Percentiles rank a stretch among this genome's conserved stretches.
Conservation (phyloP, 2,329 filamentous ascomycete genomes). For the Monilinia fructigena region DNA sequence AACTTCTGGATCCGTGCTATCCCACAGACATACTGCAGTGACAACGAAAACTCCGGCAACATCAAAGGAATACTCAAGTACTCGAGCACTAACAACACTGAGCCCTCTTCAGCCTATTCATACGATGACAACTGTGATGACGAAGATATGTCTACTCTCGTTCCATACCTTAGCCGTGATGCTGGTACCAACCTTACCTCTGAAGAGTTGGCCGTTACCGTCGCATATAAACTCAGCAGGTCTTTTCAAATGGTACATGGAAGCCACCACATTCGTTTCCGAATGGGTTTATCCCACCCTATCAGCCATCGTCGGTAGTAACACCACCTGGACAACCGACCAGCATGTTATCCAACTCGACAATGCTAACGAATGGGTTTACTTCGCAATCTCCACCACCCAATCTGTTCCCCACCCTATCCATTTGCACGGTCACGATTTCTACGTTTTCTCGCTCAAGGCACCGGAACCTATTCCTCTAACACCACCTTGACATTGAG, state of each 20-base stretch:
- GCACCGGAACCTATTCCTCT: conserved; percentile 41
- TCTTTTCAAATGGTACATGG: conserved; percentile 50
- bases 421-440: conserved; percentile 51
- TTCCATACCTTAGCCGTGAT: conserved; percentile 32
- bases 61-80: conserved; percentile 49
- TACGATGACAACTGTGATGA: conserved; percentile 37
- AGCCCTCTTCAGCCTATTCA: conserved; percentile 34
- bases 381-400: conserved; percentile 37
- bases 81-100: conserved; percentile 43
- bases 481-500: conserved; percentile 34
- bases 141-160: conserved; percentile 33
- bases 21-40: conserved; percentile 53
- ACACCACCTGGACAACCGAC: conserved; percentile 31
- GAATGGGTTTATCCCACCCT: conserved; percentile 50
- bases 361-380: conserved; percentile 36
- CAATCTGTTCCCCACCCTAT: conserved; percentile 39
- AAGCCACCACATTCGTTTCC: conserved; percentile 47
- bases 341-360: conserved; percentile 33
- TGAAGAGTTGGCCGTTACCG: conserved; percentile 29
- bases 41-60: conserved; percentile 53
- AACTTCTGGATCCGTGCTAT: conserved; percentile 60
- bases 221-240: conserved; percentile 26
- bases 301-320: conserved; percentile 35
- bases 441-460: conserved; percentile 48
- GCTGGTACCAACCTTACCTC: conserved; percentile 22